Percentiles rank a stretch among this genome's conserved stretches.
These are phyloP conservation scores for Rosa rugosa DNA, from an alignment of 306 rosid species.

Conservation along the genomic window DNA sequence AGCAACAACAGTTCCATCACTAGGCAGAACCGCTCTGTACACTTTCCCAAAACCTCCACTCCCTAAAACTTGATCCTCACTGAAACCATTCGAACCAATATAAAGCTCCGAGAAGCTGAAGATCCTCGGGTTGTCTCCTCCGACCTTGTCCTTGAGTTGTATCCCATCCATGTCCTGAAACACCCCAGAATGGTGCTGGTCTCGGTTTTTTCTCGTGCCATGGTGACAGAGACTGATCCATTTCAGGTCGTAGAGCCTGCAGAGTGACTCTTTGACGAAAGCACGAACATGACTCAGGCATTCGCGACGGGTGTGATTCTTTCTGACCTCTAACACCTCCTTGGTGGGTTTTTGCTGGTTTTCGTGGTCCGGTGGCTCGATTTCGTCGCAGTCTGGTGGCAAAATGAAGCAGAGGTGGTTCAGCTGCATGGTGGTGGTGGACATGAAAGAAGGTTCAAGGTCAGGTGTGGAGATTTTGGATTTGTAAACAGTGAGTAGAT, in stretches of 20 bases:
- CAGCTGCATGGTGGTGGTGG: conserved; percentile 38
- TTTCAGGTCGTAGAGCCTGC: conserved; percentile 34
- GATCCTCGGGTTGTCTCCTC: conserved; percentile 77
- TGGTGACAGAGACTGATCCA: conserved; percentile 34
- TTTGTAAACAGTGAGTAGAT: conserved; percentile 10
- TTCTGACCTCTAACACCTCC: conserved; percentile 15
- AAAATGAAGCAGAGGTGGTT: conserved; percentile 54
- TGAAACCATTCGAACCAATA: conserved; percentile 82
- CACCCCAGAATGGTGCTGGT: conserved; percentile 10
- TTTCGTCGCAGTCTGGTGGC: conserved; percentile 57
- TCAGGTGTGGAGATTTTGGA: conserved; percentile 1
- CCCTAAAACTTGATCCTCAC: conserved; percentile 68
- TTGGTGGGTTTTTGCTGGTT: conserved; percentile 28
- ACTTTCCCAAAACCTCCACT: conserved; percentile 94
- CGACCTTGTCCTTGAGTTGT: conserved; percentile 58
- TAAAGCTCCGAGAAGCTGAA: conserved; percentile 87
- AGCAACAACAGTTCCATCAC: conserved; percentile 91
- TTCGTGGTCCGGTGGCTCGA: conserved; percentile 28
- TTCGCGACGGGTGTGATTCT: conserved; percentile 21
- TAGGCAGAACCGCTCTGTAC: conserved; percentile 72
- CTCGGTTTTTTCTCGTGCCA: conserved; percentile 17
- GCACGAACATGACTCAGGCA: conserved; percentile 50
- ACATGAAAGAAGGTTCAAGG: conserved; percentile 29
- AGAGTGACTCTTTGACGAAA: conserved; percentile 44
- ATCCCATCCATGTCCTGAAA: conserved; percentile 87